These are phyloP conservation scores for Fraxinus baroniana DNA, from an alignment of 305 asterid species.

Conservation along the genomic window DNA sequence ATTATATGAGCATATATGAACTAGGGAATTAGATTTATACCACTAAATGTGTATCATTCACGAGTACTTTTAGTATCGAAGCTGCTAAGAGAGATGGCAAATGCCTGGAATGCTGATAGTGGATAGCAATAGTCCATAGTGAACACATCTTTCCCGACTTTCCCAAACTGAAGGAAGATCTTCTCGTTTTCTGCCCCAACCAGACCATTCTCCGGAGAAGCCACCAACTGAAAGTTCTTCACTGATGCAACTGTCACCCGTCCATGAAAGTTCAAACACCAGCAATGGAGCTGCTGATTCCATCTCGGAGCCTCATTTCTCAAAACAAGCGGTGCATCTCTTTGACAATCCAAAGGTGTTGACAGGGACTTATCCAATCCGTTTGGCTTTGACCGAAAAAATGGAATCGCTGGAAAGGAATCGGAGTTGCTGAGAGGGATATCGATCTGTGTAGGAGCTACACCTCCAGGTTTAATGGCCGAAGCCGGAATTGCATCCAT, in stretches of 20 bases:
- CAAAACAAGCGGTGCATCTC: conserved; percentile 54
- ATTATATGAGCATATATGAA: background rate
- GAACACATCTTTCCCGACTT: conserved; percentile 86
- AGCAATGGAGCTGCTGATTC: conserved; percentile 96
- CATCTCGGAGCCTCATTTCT: conserved; percentile 84
- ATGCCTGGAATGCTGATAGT: conserved; percentile 84
- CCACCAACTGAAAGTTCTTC: conserved; percentile 88
- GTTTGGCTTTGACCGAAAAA: conserved; percentile 52
- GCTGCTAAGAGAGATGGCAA: conserved; percentile 90
- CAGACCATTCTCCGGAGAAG: conserved; percentile 59
- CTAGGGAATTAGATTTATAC: background rate
- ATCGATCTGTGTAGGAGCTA: conserved; percentile 60
- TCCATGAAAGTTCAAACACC: conserved; percentile 94
- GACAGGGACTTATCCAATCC: conserved; percentile 39
- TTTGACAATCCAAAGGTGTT: conserved; percentile 33
- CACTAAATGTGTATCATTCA: conserved; percentile 38
- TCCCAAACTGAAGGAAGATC: conserved; percentile 84
- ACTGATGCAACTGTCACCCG: conserved; percentile 93
- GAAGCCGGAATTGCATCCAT: conserved; percentile 74
- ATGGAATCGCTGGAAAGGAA: conserved; percentile 50
- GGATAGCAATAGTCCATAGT: conserved; percentile 91
- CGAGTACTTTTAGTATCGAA: conserved; percentile 94
- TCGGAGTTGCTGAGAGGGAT: conserved; percentile 44
- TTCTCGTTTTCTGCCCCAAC: conserved; percentile 71
- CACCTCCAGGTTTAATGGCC: conserved; percentile 70